These are phyloP conservation scores for Neopestalotiopsis clavispora DNA, from an alignment of 2,329 filamentous ascomycete species.

Conservation along the genomic window DNA sequence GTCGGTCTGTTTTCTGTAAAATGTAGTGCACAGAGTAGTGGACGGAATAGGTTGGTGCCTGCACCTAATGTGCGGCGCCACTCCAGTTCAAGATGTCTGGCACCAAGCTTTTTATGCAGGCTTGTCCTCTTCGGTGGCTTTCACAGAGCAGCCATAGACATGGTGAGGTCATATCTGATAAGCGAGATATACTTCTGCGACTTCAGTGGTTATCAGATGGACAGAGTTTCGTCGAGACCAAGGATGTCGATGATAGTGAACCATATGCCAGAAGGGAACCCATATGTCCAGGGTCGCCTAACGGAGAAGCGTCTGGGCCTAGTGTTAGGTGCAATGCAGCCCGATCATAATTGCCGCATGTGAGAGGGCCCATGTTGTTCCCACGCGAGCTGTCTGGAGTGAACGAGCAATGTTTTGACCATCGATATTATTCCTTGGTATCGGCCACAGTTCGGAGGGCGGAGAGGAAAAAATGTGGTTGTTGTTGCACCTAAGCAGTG, in stretches of 20 bases:
- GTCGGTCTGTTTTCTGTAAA: no score
- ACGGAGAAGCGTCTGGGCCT: neutral
- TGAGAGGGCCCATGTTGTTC: slow-evolving; percentile 1
- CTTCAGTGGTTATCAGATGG: neutral
- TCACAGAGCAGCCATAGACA: neutral
- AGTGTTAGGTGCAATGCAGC: neutral
- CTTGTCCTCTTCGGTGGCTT: neutral
- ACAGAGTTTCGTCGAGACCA: neutral
- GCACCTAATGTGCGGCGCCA: no score
- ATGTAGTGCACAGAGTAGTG: no score
- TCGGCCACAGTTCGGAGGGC: neutral
- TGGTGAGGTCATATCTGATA: slow-evolving; percentile 2
- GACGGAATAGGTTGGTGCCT: no score
- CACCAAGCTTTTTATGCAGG: no score
- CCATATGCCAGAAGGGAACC: neutral
- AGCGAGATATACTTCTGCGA: neutral
- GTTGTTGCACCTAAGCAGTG: neutral
- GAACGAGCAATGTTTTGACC: neutral
- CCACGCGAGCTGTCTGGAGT: neutral
- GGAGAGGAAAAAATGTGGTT: neutral
- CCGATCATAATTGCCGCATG: slow-evolving; percentile 2
- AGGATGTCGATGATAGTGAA: neutral
- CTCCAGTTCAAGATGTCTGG: no score
- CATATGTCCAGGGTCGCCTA: neutral
- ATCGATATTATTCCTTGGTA: neutral